Evolutionary conservation across 2,329 filamentous ascomycete species (phyloP), one percentile per base, ranked within the genome.

Genomic region (Grosmannia penicillata): DNA sequence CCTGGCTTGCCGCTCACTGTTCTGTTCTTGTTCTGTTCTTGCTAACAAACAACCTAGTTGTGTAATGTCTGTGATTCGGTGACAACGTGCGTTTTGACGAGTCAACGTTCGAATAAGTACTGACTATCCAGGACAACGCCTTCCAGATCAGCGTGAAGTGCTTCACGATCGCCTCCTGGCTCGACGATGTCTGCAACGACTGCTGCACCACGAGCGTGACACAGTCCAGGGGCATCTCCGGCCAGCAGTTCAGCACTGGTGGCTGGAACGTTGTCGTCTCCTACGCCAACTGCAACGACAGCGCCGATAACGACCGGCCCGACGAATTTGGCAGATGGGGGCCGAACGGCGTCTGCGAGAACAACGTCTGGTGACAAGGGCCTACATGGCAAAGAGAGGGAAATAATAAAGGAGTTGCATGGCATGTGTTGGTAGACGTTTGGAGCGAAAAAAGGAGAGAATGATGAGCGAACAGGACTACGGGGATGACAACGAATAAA

Each of bases 251-350:
- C 29, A 37, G 34, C 35, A 23, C 34, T 6, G 34, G 18, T 24
- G 37, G 37, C 36, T 42, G 40, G 40, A 42, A 39, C 24, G 33
- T 33, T 3, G 26, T 30, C 8, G 36, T 42, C 10, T 23, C 40
- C 23, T 42, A 39, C 15, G 40, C 33, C n/a, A 36, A 42, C 37
- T 42, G 40, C 25, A 35, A 36, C 33, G 28, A 42, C 29, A 35
- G 37, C 23, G 18, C 39, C 4, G 9, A 34, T 8, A 19, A 17
- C 7, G 39, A 41, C 31, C 29, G 39, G 5, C 39, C 39, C 15
- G 11, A 24, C 19, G 10, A 37, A 17, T 41, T 41, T 25, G n/a
- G 8, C 3, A 4, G 3, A 4, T 33, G 28, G 29, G 39, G 39
- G 5, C 39, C 39, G 8, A 41, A 41, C 14, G 39, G 39, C n/a